A percentile compares a stretch with the other conserved stretches of the same genome.
These are phyloP conservation scores for Nannochloris sp. DNA, from an alignment of 139 green algal species.

Conservation along the genomic window DNA sequence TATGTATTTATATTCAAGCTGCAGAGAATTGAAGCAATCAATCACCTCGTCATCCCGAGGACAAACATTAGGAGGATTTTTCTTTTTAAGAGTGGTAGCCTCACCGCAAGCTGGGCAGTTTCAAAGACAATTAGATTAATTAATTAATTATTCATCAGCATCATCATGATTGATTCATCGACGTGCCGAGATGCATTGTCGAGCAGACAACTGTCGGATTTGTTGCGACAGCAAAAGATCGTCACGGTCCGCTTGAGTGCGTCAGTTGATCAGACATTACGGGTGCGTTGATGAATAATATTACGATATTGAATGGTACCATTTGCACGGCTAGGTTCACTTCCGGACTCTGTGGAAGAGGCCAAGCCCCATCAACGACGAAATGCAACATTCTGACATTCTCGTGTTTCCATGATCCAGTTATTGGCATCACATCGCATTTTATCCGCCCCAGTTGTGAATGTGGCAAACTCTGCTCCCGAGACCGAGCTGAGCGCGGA, in stretches of 20 bases:
- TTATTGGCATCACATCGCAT: slow-evolving; percentile 48
- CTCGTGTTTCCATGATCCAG: slow-evolving; percentile 15
- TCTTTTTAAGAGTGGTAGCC: no score
- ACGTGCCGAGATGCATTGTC: slow-evolving; percentile 1
- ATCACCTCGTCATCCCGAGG: no score
- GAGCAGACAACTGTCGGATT: slow-evolving; percentile 6
- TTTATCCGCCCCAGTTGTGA: slow-evolving; percentile 53
- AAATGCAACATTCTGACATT: neutral
- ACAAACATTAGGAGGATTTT: no score
- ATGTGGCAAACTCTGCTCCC: neutral
- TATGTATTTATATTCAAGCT: no score
- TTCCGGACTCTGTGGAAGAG: no score
- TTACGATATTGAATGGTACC: neutral
- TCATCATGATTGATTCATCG: neutral
- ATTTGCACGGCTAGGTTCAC: no score
- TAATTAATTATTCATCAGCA: no score
- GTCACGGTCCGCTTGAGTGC: slow-evolving; percentile 17
- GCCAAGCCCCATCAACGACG: no score
- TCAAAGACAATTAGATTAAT: no score
- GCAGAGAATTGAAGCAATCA: no score
- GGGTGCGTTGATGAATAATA: slow-evolving; percentile 4
- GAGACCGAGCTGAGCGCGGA: neutral
- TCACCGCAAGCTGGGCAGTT: no score
- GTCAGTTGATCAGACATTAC: slow-evolving; percentile 23
- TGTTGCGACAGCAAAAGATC: slow-evolving; percentile 19